These are phyloP conservation scores for Lasiodiplodia citricola DNA, from an alignment of 2,329 filamentous ascomycete species.

Conservation along the genomic window DNA sequence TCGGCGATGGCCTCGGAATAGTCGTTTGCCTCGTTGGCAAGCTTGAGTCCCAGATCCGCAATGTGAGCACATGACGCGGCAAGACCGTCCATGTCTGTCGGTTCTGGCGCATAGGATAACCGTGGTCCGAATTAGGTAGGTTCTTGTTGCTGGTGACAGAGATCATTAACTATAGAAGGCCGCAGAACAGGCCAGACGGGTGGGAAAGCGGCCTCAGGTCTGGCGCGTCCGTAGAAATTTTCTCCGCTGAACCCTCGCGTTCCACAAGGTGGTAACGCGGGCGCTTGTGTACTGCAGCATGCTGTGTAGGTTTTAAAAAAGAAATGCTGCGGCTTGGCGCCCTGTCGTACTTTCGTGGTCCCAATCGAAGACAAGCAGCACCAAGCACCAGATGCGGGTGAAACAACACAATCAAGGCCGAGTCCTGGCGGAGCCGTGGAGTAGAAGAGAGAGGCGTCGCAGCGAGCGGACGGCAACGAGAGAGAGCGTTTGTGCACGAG, in stretches of 20 bases:
- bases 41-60: background rate
- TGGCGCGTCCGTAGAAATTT: background rate
- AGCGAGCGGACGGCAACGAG: background rate
- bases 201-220: background rate
- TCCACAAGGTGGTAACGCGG: conserved; percentile 8
- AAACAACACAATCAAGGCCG: background rate
- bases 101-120: background rate
- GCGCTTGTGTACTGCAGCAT: conserved; percentile 16
- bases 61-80: background rate
- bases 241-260: conserved; percentile 1
- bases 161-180: background rate
- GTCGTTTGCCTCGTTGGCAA: background rate
- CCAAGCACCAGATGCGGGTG: conserved; percentile 4
- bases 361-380: conserved; percentile 2
- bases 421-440: background rate
- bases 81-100: background rate
- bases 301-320: background rate
- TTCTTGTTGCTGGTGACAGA: background rate
- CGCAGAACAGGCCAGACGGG: background rate
- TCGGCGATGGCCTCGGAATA: background rate
- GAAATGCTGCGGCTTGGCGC: background rate
- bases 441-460: background rate
- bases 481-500: background rate
- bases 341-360: conserved; percentile 2
- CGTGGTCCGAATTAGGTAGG: background rate